Evolutionary conservation across 75 land plant species (phyloP).

Genomic region (Azolla pinnata): DNA sequence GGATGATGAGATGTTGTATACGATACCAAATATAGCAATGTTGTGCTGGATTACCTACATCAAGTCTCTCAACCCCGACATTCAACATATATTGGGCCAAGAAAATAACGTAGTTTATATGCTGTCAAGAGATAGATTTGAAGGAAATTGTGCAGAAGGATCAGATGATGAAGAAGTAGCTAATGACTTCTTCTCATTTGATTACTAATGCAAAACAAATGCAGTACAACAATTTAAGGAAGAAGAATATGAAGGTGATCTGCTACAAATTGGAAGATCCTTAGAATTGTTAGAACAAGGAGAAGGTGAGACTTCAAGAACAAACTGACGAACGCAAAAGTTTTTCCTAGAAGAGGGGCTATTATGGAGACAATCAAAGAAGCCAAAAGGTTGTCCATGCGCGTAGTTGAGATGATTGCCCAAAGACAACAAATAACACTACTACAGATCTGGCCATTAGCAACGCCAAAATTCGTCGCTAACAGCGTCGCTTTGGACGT

Average conservation of each 20-base stretch:
- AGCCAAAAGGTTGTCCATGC: too few relatives aligned
- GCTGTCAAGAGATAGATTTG: constrained; percentile 2
- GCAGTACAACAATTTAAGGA: background rate
- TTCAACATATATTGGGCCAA: constrained; percentile 7
- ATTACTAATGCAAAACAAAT: background rate
- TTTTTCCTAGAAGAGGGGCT: too few relatives aligned
- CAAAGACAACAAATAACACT: too few relatives aligned
- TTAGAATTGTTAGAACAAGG: background rate
- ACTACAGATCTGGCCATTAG: too few relatives aligned
- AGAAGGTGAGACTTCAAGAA: background rate
- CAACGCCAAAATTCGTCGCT: too few relatives aligned
- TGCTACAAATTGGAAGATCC: background rate
- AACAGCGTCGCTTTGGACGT: too few relatives aligned
- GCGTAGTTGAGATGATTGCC: too few relatives aligned
- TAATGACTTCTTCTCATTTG: background rate
- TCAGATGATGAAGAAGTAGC: background rate
- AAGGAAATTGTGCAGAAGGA: background rate
- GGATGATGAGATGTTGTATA: constrained; percentile 6
- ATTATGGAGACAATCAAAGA: too few relatives aligned
- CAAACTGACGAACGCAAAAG: too few relatives aligned
- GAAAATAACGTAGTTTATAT: constrained; percentile 4
- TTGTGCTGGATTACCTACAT: constrained; percentile 13
- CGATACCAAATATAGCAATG: constrained; percentile 10
- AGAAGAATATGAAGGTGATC: background rate
- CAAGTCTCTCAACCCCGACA: constrained; percentile 8